Percentiles rank a stretch among this genome's conserved stretches.
Evolutionary conservation across 2,329 filamentous ascomycete genomes (phyloP).

Genomic region (Alternaria brassicicola): DNA sequence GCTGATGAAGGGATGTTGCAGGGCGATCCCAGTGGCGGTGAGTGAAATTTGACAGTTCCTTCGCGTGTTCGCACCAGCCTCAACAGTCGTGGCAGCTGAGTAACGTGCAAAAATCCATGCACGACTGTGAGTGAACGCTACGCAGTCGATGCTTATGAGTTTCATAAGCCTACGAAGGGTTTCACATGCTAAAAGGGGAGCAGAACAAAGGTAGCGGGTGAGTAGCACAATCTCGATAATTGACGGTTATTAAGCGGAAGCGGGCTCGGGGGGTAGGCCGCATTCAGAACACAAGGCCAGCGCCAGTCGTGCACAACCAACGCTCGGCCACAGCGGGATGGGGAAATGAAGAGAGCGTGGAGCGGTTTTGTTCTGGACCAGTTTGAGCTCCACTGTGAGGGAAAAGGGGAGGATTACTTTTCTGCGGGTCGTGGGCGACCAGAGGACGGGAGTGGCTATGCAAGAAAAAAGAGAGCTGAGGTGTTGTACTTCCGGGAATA

Average conservation of each 20-base stretch:
- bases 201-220: constrained; percentile 5
- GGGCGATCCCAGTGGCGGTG: constrained; percentile 14
- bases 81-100: constrained; percentile 9
- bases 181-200: constrained; percentile 9
- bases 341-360: constrained; percentile 42
- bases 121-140: background rate
- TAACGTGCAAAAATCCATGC: constrained; percentile 1
- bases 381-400: constrained; percentile 17
- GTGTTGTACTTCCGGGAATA: background rate
- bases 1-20: constrained; percentile 23
- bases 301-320: constrained; percentile 31
- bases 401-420: constrained; percentile 21
- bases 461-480: background rate
- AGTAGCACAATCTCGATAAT: constrained; percentile 25
- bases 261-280: constrained; percentile 16
- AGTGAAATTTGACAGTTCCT: constrained; percentile 17
- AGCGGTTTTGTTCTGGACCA: constrained; percentile 25
- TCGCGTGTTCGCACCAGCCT: constrained; percentile 8
- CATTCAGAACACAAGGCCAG: constrained; percentile 26
- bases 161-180: background rate
- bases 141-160: constrained; percentile 1
- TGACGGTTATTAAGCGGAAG: constrained; percentile 14
- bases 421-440: constrained; percentile 8
- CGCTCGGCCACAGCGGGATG: constrained; percentile 34
- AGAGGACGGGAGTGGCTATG: background rate